Conservation (phyloP, 495 filamentous ascomycete genomes). For the Aspergillus sclerotioniger region DNA sequence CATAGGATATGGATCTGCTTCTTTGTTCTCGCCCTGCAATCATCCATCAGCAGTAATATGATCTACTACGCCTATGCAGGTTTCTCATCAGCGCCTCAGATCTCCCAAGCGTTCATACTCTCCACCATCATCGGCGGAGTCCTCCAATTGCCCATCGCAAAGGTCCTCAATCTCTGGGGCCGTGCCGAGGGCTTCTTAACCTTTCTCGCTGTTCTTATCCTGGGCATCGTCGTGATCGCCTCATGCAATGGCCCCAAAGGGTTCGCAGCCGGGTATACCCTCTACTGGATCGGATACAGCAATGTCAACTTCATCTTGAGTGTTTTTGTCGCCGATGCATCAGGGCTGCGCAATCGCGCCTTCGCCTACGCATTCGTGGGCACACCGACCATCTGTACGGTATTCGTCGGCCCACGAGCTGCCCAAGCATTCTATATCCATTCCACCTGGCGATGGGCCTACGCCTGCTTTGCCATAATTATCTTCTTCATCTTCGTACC, state of each 20-base stretch:
- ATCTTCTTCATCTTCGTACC: slow-evolving; percentile 52
- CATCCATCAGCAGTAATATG: slow-evolving; percentile 33
- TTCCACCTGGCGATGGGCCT: slow-evolving; percentile 61
- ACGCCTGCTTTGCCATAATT: slow-evolving; percentile 60
- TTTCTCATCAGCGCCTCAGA: slow-evolving; percentile 37
- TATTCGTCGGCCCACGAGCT: slow-evolving; percentile 34
- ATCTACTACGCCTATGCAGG: slow-evolving; percentile 37
- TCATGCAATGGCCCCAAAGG: slow-evolving; percentile 42
- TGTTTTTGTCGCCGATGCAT: slow-evolving; percentile 66
- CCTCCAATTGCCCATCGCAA: slow-evolving; percentile 64
- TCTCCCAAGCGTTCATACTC: too few species aligned
- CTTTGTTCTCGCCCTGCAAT: slow-evolving; percentile 43
- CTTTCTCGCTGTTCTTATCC: slow-evolving; percentile 36
- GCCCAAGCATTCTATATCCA: slow-evolving; percentile 45
- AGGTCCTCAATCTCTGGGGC: slow-evolving; percentile 68
- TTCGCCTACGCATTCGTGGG: slow-evolving; percentile 59
- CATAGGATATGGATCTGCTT: slow-evolving; percentile 44
- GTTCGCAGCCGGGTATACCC: slow-evolving; percentile 50
- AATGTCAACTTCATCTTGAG: slow-evolving; percentile 54
- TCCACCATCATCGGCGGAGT: slow-evolving; percentile 63
- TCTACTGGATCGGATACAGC: slow-evolving; percentile 59
- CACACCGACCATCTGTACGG: slow-evolving; percentile 57
- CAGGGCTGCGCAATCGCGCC: slow-evolving; percentile 58
- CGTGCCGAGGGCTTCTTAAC: slow-evolving; percentile 52
- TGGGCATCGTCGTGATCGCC: slow-evolving; percentile 48